Conservation (phyloP, 2,329 filamentous ascomycete species). For the Drechslera avenae region DNA sequence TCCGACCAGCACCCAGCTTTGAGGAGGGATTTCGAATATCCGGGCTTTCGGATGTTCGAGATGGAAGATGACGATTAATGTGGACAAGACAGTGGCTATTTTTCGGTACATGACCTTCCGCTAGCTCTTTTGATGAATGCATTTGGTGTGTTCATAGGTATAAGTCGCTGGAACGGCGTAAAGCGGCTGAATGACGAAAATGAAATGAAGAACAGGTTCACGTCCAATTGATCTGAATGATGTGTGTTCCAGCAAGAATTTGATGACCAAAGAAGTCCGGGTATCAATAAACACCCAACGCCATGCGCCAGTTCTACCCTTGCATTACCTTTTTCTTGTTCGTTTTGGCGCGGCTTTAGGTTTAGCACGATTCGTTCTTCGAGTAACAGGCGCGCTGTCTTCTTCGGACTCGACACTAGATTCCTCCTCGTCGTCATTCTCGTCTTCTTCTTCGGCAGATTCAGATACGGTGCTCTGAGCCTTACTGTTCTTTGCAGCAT, state of each 20-base stretch:
- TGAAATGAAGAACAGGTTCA: background rate
- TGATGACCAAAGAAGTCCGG: slow-evolving; percentile 1
- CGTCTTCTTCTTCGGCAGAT: slow-evolving; percentile 50
- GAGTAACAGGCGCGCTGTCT: slow-evolving; percentile 42
- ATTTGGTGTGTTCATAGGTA: background rate
- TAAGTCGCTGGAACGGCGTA: background rate
- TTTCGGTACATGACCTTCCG: too few species aligned
- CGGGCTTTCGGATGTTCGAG: too few species aligned
- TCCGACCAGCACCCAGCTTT: too few species aligned
- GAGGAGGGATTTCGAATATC: too few species aligned
- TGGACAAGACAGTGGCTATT: too few species aligned
- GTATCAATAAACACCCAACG: slow-evolving; percentile 3
- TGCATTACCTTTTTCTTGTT: slow-evolving; percentile 33
- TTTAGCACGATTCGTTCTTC: slow-evolving; percentile 38
- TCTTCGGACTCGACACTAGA: slow-evolving; percentile 38
- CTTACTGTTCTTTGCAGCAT: slow-evolving; percentile 36
- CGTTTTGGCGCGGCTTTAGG: slow-evolving; percentile 35
- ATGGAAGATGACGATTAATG: too few species aligned
- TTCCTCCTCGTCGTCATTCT: slow-evolving; percentile 40
- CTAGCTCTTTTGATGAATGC: too few species aligned
- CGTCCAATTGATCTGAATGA: background rate
- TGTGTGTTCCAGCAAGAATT: background rate
- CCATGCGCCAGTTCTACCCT: background rate
- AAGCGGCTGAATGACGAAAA: background rate
- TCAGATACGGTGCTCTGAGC: slow-evolving; percentile 40